A percentile compares a stretch with the other conserved stretches of the same genome.
These are phyloP conservation scores for Yamadazyma oceani DNA, from an alignment of 1,139 yeast species.

Conservation along the genomic window DNA sequence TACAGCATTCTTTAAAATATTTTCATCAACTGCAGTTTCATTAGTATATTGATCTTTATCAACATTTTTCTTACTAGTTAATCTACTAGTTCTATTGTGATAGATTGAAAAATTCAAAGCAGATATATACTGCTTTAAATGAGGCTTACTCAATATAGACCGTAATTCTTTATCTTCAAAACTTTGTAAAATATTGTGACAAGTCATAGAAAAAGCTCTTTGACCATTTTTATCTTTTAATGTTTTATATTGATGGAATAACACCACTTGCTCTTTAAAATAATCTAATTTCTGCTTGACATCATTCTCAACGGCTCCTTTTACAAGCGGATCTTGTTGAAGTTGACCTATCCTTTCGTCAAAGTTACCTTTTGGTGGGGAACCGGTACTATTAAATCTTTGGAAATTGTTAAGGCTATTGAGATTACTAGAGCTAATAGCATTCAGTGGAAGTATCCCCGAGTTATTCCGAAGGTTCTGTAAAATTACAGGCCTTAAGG, in stretches of 20 bases:
- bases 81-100: conserved; percentile 32
- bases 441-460: conserved; percentile 20
- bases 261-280: conserved; percentile 26
- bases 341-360: conserved; percentile 16
- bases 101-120: conserved; percentile 30
- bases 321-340: conserved; percentile 25
- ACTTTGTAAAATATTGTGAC: conserved; percentile 23
- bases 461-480: conserved; percentile 40
- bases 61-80: conserved; percentile 34
- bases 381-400: conserved; percentile 20
- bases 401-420: conserved; percentile 8
- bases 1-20: conserved; percentile 34
- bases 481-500: conserved; percentile 40
- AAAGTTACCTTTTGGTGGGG: conserved; percentile 15
- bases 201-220: conserved; percentile 23
- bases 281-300: conserved; percentile 23
- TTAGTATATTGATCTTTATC: conserved; percentile 39
- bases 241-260: conserved; percentile 23
- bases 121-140: conserved; percentile 28
- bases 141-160: conserved; percentile 22
- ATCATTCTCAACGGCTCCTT: conserved; percentile 23
- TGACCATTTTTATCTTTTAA: conserved; percentile 18
- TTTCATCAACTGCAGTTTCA: conserved; percentile 29
- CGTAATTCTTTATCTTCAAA: conserved; percentile 33
- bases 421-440: conserved; percentile 5